Evolutionary conservation across 2,329 filamentous ascomycete species (phyloP).

Genomic region (Mycogone perniciosa): DNA sequence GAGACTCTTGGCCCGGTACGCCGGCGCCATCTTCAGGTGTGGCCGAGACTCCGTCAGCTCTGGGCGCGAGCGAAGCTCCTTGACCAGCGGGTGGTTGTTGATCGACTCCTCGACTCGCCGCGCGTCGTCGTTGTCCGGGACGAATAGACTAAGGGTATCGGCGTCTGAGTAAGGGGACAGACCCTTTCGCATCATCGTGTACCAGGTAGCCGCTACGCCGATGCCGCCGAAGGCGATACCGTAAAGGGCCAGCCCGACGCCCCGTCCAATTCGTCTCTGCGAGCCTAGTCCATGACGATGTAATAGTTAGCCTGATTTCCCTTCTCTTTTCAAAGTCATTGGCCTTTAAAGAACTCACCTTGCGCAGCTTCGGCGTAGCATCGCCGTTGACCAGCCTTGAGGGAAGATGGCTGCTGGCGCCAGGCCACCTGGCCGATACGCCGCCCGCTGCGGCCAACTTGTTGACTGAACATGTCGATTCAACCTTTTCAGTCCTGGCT

Average conservation of each 20-base stretch:
- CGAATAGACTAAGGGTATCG: constrained; percentile 64
- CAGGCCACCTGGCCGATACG: constrained; percentile 20
- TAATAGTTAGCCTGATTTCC: background rate
- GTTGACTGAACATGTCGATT: constrained; percentile 18
- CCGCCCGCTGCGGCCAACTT: constrained; percentile 20
- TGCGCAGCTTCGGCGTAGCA: constrained; percentile 20
- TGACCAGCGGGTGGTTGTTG: constrained; percentile 65
- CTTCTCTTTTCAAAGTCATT: background rate
- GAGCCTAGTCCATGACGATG: constrained; percentile 8
- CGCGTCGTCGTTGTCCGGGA: constrained; percentile 47
- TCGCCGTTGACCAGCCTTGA: constrained; percentile 16
- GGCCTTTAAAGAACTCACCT: constrained; percentile 17
- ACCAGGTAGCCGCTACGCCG: constrained; percentile 32
- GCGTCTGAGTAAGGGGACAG: constrained; percentile 50
- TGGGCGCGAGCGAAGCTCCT: constrained; percentile 59
- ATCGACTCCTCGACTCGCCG: constrained; percentile 66
- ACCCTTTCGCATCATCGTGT: constrained; percentile 28
- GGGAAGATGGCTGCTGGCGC: constrained; percentile 13
- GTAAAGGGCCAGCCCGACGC: constrained; percentile 21
- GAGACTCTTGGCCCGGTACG: constrained; percentile 65
- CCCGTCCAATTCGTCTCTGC: constrained; percentile 19
- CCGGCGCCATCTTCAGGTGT: constrained; percentile 74
- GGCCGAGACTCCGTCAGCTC: constrained; percentile 72
- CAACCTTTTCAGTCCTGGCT: background rate
- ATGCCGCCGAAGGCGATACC: constrained; percentile 25